Percentiles rank a stretch among this genome's conserved stretches.
Conservation (phyloP, 495 filamentous ascomycete genomes). For the Penicillium daleae region DNA sequence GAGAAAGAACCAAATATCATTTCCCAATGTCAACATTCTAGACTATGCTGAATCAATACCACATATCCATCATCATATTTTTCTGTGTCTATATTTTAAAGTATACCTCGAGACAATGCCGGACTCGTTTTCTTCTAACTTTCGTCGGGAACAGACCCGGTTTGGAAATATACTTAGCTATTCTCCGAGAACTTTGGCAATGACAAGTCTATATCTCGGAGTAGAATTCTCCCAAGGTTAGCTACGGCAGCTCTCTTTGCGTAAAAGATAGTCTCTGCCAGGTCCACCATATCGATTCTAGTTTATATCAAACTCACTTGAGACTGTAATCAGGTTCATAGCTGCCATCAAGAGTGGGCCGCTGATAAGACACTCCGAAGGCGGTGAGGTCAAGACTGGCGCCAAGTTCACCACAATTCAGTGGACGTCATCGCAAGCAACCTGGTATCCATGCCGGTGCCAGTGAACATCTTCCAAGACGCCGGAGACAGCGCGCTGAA, state of each 20-base stretch:
- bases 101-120: slow-evolving; percentile 21
- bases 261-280: too few relatives aligned
- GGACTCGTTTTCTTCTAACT: slow-evolving; percentile 46
- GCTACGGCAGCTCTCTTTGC: too few relatives aligned
- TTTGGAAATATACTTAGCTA: neutral
- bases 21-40: too few relatives aligned
- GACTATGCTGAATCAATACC: too few relatives aligned
- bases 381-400: slow-evolving; percentile 4
- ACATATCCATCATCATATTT: slow-evolving; percentile 42
- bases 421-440: neutral
- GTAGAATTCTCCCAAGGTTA: too few relatives aligned
- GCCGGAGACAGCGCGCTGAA: neutral
- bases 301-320: too few relatives aligned
- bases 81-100: slow-evolving; percentile 18
- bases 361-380: slow-evolving; percentile 9
- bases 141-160: slow-evolving; percentile 11
- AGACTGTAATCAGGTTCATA: too few relatives aligned
- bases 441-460: slow-evolving; percentile 19
- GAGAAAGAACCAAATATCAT: too few relatives aligned
- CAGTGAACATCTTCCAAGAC: slow-evolving; percentile 1
- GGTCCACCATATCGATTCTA: too few relatives aligned
- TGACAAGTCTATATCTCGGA: neutral
- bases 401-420: neutral
- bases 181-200: neutral
- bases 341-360: too few relatives aligned